Conservation (phyloP, 108 stramenopile genomes). For the Cyclotella cryptica region DNA sequence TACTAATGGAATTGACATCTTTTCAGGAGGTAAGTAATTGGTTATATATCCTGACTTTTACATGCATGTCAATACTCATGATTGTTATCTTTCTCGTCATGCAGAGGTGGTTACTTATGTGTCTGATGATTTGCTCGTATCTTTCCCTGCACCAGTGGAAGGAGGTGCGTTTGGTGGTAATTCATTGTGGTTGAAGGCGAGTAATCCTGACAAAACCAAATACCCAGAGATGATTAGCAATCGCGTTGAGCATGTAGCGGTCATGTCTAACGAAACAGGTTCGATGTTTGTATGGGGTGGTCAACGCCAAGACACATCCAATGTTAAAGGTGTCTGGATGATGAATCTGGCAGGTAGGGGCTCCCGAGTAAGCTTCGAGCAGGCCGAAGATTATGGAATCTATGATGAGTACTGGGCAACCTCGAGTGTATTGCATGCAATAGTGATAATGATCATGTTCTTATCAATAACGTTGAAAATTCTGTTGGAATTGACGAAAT, state of each 20-base stretch:
- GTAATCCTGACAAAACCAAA: slow-evolving; percentile 3
- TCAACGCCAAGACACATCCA: slow-evolving; percentile 37
- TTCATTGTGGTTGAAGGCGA: slow-evolving; percentile 37
- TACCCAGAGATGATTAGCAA: slow-evolving; percentile 31
- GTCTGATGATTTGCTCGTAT: slow-evolving; percentile 57
- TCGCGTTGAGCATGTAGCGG: slow-evolving; percentile 49
- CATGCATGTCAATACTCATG: not conserved
- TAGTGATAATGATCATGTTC: slow-evolving; percentile 62
- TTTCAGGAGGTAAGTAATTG: slow-evolving; percentile 36
- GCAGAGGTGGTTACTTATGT: slow-evolving; percentile 51
- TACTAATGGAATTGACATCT: slow-evolving; percentile 43
- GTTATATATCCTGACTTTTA: not conserved
- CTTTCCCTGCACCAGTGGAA: slow-evolving; percentile 28
- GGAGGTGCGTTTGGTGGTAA: not conserved
- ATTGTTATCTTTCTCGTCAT: not conserved
- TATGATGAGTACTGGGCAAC: slow-evolving; percentile 51
- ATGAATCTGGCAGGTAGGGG: slow-evolving; percentile 56
- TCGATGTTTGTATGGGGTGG: slow-evolving; percentile 59
- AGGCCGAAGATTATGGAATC: slow-evolving; percentile 44
- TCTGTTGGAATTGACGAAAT: slow-evolving; percentile 47
- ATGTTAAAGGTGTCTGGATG: slow-evolving; percentile 55
- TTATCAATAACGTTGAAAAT: slow-evolving; percentile 54
- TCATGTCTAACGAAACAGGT: slow-evolving; percentile 45
- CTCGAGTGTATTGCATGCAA: slow-evolving; percentile 48
- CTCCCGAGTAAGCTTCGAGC: slow-evolving; percentile 22